Evolutionary conservation across 208 protist species (phyloP), one percentile per base, ranked within the genome.

Genomic region (Wallacemonas rigidus): DNA sequence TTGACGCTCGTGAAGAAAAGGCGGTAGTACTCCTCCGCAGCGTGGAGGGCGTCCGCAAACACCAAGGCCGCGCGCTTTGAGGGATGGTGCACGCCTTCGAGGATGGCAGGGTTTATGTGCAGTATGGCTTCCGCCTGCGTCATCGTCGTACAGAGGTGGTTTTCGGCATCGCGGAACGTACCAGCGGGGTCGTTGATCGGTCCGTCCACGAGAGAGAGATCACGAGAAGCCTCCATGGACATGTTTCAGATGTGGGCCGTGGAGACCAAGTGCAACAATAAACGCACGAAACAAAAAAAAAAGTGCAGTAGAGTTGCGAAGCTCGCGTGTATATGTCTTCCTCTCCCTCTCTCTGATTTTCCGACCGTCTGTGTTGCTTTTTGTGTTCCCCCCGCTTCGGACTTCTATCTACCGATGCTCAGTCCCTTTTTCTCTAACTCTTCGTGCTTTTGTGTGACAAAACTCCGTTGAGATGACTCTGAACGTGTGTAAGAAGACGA

Each of bases 21-120:
- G 9, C 68, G 57, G 56, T 88, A 85, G 76, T 83, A 84, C 53
- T 71, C 17, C 67, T 79, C 48, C 41, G 78, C 86, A 0, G 78
- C 81, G 0, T 73, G 70, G 5, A 87, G 67, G 1, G 82, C 85
- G 17, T 87, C 77, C 41, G 43, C 55, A 1, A 75, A 75, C 8
- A 83, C 74, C 0, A 58, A 55, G 5, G 63, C 79, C 1, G 82
- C 65, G 2, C 47, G 60, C 60, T 71, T 35, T 12, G 76, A 82
- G 1, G 79, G 85, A 69, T 76, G 72, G 56, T 61, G 68, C 11
- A 79, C 69, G 26, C 58, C 67, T 39, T 80, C 41, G 7, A 81
- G 54, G 11, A 80, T 54, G 5, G 71, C 60, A 1, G 71, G 40
- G 67, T 88, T 85, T 58, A 85, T 71, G 43, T 81, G 56, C 14